A percentile compares a stretch with the other conserved stretches of the same genome.
These are phyloP conservation scores for Pseudophaeomoniella oleicola DNA, from an alignment of 2,329 filamentous ascomycete genomes.

Conservation along the genomic window DNA sequence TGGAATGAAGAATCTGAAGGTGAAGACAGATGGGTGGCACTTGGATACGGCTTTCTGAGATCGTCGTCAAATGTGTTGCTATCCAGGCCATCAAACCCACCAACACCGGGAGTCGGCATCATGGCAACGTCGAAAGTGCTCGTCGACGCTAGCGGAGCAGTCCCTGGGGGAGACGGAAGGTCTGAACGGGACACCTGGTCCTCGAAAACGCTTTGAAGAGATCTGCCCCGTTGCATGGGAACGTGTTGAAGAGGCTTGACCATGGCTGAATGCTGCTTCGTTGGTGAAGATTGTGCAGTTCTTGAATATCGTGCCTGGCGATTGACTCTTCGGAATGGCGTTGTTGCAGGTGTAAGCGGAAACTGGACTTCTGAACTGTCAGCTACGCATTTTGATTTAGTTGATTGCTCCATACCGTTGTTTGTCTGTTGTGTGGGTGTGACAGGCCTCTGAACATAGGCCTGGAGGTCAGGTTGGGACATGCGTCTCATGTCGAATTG, in stretches of 20 bases:
- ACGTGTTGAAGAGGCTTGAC: constrained; percentile 18
- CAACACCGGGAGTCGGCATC: constrained; percentile 34
- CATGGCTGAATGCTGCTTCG: constrained; percentile 20
- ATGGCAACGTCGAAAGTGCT: constrained; percentile 36
- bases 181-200: constrained; percentile 48
- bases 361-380: constrained; percentile 35
- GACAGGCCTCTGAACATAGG: constrained; percentile 34
- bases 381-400: constrained; percentile 40
- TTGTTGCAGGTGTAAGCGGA: constrained; percentile 54
- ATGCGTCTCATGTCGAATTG: constrained; percentile 14
- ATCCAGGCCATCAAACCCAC: constrained; percentile 39
- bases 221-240: constrained; percentile 30
- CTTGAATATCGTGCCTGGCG: constrained; percentile 22
- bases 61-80: constrained; percentile 29
- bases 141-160: constrained; percentile 30
- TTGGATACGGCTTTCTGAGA: constrained; percentile 11
- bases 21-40: constrained; percentile 16
- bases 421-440: constrained; percentile 45
- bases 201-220: constrained; percentile 42
- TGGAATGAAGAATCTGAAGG: constrained; percentile 35
- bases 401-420: neutral
- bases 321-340: constrained; percentile 33
- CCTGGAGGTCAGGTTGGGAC: constrained; percentile 23
- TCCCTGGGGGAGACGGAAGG: constrained; percentile 43
- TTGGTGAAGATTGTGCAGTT: constrained; percentile 24